Base-by-base conservation (phyloP, 2,329 filamentous ascomycete species). In the Alternaria sp. region DNA sequence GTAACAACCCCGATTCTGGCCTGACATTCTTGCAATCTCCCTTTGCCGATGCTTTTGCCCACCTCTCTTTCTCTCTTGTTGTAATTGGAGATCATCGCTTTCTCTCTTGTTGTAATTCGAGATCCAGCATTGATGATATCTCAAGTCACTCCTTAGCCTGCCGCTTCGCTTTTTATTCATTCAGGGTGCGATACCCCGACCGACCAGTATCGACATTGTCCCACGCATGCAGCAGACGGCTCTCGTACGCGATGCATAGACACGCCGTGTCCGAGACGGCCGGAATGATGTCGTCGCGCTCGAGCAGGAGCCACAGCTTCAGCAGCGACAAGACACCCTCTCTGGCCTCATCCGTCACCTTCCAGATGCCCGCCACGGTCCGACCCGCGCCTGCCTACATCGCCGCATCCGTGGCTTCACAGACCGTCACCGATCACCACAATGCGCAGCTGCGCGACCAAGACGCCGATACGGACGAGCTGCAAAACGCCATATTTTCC, bases 381-480 rank as follows among this genome's bases (percentile, higher is more conserved):
- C 89, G 89, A 46, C 95, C 94, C 10, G 84, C 90, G 67, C 90
- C 95, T 30, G 92, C 89, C 18, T 99, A 96, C 80, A 94, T 99
- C 72, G 94, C 94, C 48, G 85, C 89, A 32, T 90, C 93, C 46
- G 93, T 94, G 60, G 95, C 94, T 53, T 93, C 92, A 18, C 93
- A 97, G 77, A 94, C 97, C 64, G 90, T 98, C 69, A 94, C 92
- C 60, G 93, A 93, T 74, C 90, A 96, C 74, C 90, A 95, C 79
- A 92, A 94, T 73, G 89, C 86, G 67, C 89, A 91, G 74, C 85
- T 89, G 60, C 87, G 89, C 68, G 83, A 88, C 52, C 90, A 90
- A 85, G 88, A 92, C 72, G 86, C 90, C 63, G 86, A 91, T 67
- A 52, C 62, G 38, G 70, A 73, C 1, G 86, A 87, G 5, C 85